A percentile compares a stretch with the other conserved stretches of the same genome.
Conservation (phyloP, 495 filamentous ascomycete genomes). For the Thozetella sp. region DNA sequence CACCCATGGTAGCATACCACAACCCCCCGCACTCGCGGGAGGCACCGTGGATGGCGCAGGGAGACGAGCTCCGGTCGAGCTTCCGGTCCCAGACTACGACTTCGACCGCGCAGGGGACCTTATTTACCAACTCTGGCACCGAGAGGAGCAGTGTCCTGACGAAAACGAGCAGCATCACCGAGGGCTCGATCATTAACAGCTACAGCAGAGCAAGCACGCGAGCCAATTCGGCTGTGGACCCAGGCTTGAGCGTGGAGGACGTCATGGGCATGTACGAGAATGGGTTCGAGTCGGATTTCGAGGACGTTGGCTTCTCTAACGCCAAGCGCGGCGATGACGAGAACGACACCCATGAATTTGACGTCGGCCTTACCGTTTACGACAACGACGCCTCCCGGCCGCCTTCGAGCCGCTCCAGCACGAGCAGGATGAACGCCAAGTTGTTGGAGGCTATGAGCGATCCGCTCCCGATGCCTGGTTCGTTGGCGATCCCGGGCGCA, state of each 20-base stretch:
- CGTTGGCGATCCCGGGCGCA: constrained; percentile 15
- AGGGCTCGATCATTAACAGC: constrained; percentile 47
- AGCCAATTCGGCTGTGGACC: constrained; percentile 60
- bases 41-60: constrained; percentile 36
- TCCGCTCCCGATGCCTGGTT: constrained; percentile 26
- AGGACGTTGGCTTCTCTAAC: constrained; percentile 29
- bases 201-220: constrained; percentile 50
- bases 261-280: constrained; percentile 91
- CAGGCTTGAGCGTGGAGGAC: constrained; percentile 85
- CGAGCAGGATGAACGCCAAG: constrained; percentile 31
- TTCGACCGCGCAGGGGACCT: constrained; percentile 69
- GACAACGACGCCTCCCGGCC: constrained; percentile 22
- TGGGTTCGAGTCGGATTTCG: constrained; percentile 63
- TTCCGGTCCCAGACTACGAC: constrained; percentile 67
- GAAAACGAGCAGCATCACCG: constrained; percentile 73
- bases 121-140: constrained; percentile 76
- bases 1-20: constrained; percentile 18
- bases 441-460: constrained; percentile 48
- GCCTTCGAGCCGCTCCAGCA: constrained; percentile 27
- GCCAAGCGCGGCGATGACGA: constrained; percentile 30
- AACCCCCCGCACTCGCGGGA: constrained; percentile 31
- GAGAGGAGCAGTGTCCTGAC: constrained; percentile 83
- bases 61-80: constrained; percentile 67
- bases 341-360: constrained; percentile 28
- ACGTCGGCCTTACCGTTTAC: constrained; percentile 16